Evolutionary conservation across 1,284 basidiomycete genomes (phyloP), one percentile per base, ranked within the genome.

Genomic region (Pseudozyma flocculosa): DNA sequence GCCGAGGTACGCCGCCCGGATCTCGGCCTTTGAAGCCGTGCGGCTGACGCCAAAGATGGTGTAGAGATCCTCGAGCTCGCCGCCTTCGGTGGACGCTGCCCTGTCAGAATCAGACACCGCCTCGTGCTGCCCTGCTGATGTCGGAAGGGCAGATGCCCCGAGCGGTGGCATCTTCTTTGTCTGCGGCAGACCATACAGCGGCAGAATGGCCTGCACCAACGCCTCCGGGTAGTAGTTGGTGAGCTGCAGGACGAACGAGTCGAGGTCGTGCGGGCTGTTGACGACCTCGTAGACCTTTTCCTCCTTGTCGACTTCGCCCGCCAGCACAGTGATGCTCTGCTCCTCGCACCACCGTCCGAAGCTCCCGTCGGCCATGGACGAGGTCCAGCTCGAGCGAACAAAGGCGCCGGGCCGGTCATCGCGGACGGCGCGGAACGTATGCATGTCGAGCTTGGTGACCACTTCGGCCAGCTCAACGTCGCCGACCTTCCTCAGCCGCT

Each of bases 151-250:
- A n/a, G n/a, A n/a, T n/a, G n/a, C n/a, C n/a, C n/a, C n/a, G n/a
- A n/a, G 29, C 13, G 29, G 29, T 13, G 29, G 29, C 29, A 13
- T 11, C 32, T 14, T 11, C 32, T 13, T 17, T 5, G 10, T 17
- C 32, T 3, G 32, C 32, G 7, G 3, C 7, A 34, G 4, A 1
- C 48, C 61, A 17, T 68, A 63, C 22, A 47, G 40, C 18, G 50
- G 54, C 14, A 68, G 32, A 50, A 64, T 54, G 40, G 47, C 53
- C 11, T 50, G 38, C n/a, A 61, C 58, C 39, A 61, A 26, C 19
- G 45, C 37, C 18, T 42, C 11, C 8, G 57, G 57, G n/a, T 69
- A 69, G 30, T 66, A 69, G 45, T 69, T 69, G 37, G 60, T 41
- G 19, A 69, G 45, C 38, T 69, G 63, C 4, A 52, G 23, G 4